Percentiles rank a stretch among this genome's conserved stretches.
Conservation (phyloP, 306 rosid genomes). For the Rosa rugosa region DNA sequence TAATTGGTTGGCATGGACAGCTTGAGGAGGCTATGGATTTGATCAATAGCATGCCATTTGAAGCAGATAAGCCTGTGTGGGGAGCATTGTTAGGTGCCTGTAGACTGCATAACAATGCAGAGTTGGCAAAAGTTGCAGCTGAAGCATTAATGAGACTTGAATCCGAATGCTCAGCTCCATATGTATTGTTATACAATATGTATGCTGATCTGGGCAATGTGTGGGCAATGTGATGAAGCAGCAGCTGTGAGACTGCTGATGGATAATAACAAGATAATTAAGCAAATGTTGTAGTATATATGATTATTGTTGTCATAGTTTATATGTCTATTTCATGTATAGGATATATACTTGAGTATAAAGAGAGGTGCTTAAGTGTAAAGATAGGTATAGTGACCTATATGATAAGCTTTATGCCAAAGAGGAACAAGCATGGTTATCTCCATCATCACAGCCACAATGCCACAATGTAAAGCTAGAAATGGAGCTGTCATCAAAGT, state of each 20-base stretch:
- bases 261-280: not conserved
- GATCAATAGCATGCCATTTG: not conserved
- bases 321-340: too few relatives aligned
- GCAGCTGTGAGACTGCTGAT: not conserved
- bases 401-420: too few relatives aligned
- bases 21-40: not conserved
- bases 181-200: slow-evolving; percentile 1
- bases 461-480: too few relatives aligned
- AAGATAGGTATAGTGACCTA: too few relatives aligned
- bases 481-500: too few relatives aligned
- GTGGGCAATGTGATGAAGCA: not conserved
- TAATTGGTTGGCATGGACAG: not conserved
- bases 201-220: too few relatives aligned
- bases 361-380: too few relatives aligned
- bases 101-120: not conserved
- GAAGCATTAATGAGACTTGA: not conserved
- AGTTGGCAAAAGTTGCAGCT: not conserved
- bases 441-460: too few relatives aligned
- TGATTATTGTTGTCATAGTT: too few relatives aligned
- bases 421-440: too few relatives aligned
- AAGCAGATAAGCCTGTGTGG: not conserved
- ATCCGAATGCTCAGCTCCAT: not conserved
- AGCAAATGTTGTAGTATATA: too few relatives aligned
- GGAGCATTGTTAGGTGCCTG: not conserved
- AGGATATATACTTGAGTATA: too few relatives aligned